Base-by-base conservation (phyloP, 768 basidiomycete genomes). In the Dioszegia hungarica region DNA sequence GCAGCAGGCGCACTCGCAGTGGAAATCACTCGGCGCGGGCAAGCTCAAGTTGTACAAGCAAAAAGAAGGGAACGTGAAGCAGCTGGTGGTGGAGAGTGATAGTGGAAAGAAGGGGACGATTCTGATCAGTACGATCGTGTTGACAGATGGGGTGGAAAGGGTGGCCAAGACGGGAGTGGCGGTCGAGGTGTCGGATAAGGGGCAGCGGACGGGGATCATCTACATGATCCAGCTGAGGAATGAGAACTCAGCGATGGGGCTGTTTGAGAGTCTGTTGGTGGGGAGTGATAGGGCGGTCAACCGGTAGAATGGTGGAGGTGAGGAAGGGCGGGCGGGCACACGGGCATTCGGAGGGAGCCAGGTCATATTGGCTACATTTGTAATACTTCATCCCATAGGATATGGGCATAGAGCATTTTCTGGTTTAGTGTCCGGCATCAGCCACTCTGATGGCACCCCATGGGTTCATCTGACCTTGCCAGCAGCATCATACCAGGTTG, bases 151-250 rank as follows among this genome's bases (percentile, higher is more conserved):
- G 8, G 94, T 98, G 25, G 95, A 99, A 78, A 82, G 94, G 43
- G 94, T 99, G n/a, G 95, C 90, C 20, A 97, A 94, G 79, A 98
- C 94, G 2, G 95, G 95, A 14, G 87, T 99, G 37, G 95, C 95
- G 41, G 86, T 99, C 61, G 94, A 98, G 77, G 78, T 99, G 49
- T 92, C 89, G 75, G 89, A 93, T 79, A 81, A 85, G 55, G 95
- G 95, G n/a, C 76, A 83, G 46, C 83, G 94, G 58, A 93, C 93
- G 14, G 95, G 94, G 24, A 85, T 97, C 71, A 80, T 98, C 54
- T 95, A 99, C 77, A 95, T 99, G 95, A 86, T 98, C 53, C 93
- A 98, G 77, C 77, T 93, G 43, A 85, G 90, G 63, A 93, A 89
- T 74, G 94, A 98, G 78, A 82, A 81, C 45, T 84, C 86, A 12